These are phyloP conservation scores for Triticum turgidum DNA, from an alignment of 176 grass and related monocot genomes.

Conservation along the genomic window DNA sequence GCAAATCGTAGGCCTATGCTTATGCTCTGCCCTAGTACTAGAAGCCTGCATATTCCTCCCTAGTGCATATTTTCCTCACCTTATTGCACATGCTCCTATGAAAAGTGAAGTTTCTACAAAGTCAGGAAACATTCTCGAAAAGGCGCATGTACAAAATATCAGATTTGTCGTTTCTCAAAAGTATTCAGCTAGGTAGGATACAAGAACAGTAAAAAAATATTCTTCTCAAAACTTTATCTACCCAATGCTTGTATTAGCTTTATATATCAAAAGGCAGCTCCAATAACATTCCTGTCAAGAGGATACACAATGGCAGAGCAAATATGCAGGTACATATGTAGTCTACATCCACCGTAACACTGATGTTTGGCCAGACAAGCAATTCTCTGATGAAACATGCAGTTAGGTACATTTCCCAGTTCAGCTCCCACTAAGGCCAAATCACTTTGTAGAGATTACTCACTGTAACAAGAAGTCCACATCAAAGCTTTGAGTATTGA, in stretches of 20 bases:
- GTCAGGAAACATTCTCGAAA: constrained; percentile 18
- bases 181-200: constrained; percentile 15
- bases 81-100: constrained; percentile 39
- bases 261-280: neutral
- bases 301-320: neutral
- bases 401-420: constrained; percentile 42
- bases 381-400: constrained; percentile 25
- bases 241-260: constrained; percentile 6
- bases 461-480: constrained; percentile 35
- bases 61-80: constrained; percentile 30
- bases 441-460: constrained; percentile 31
- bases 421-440: constrained; percentile 41
- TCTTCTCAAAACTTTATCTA: constrained; percentile 4
- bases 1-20: constrained; percentile 10
- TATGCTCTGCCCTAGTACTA: constrained; percentile 31
- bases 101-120: constrained; percentile 31
- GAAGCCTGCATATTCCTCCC: constrained; percentile 35
- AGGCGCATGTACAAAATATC: constrained; percentile 32
- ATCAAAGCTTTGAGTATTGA: constrained; percentile 26
- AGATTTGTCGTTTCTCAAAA: constrained; percentile 31
- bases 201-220: neutral
- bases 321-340: neutral
- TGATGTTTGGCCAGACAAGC: constrained; percentile 24
- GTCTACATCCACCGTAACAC: neutral
- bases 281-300: neutral